These are phyloP conservation scores for Amaranthus tricolor DNA, from an alignment of 179 eudicot species.

Conservation along the genomic window DNA sequence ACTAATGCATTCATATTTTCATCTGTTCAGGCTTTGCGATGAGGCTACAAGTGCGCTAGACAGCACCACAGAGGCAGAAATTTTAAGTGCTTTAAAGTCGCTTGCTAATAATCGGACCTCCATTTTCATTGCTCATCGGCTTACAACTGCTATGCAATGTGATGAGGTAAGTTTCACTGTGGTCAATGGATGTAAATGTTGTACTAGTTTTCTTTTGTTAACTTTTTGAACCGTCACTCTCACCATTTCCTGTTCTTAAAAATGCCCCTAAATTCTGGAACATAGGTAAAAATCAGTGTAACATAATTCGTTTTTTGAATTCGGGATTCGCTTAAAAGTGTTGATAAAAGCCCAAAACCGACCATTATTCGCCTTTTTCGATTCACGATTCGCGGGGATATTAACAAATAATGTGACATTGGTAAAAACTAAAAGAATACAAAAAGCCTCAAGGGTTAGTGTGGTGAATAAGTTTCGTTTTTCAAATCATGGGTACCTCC, in stretches of 20 bases:
- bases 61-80: conserved; percentile 95
- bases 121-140: conserved; percentile 89
- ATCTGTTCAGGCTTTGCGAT: conserved; percentile 68
- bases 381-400: too few species aligned
- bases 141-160: conserved; percentile 97
- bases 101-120: conserved; percentile 81
- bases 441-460: too few species aligned
- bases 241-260: neutral
- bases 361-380: too few species aligned
- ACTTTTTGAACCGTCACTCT: neutral
- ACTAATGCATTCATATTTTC: neutral
- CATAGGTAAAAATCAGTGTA: neutral
- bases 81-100: conserved; percentile 68
- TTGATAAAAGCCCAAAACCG: too few species aligned
- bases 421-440: too few species aligned
- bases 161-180: conserved; percentile 62
- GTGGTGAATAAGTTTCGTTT: too few species aligned
- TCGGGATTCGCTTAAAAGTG: too few species aligned
- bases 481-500: too few species aligned
- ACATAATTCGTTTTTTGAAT: neutral
- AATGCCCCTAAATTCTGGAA: neutral
- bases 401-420: too few species aligned
- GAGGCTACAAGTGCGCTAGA: conserved; percentile 99
- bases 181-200: conserved; percentile 7
- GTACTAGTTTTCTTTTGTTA: neutral